Evolutionary conservation across 768 basidiomycete species (phyloP).

Genomic region (Trametes sanguinea): DNA sequence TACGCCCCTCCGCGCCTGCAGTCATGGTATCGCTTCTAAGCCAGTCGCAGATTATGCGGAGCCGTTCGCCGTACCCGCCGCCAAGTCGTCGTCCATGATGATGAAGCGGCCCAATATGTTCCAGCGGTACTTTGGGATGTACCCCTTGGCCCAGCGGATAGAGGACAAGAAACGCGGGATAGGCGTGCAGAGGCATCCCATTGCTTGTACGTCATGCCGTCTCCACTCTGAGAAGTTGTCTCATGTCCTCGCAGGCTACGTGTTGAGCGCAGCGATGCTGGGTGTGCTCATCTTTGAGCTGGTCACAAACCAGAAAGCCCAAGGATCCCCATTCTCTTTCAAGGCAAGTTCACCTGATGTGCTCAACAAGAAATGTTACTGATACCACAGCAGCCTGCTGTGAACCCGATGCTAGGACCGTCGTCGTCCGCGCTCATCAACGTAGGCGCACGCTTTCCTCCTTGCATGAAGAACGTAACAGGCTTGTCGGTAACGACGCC

Average conservation of each 20-base stretch:
- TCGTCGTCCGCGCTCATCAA: slow-evolving; percentile 81
- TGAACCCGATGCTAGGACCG: slow-evolving; percentile 93
- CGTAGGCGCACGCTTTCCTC: slow-evolving; percentile 89
- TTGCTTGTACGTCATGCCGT: slow-evolving; percentile 59
- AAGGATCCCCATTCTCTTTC: slow-evolving; percentile 84
- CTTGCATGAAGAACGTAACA: slow-evolving; percentile 81
- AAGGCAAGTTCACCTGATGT: slow-evolving; percentile 49
- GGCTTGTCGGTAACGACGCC: slow-evolving; percentile 54
- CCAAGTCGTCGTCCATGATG: slow-evolving; percentile 22
- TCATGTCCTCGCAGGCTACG: slow-evolving; percentile 53
- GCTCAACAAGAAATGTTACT: not conserved
- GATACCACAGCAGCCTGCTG: slow-evolving; percentile 53
- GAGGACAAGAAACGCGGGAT: slow-evolving; percentile 86
- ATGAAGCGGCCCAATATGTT: slow-evolving; percentile 20
- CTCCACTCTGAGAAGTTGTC: not conserved
- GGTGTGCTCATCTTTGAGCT: slow-evolving; percentile 84
- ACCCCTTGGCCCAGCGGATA: slow-evolving; percentile 78
- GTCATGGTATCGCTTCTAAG: not conserved
- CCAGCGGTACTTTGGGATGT: slow-evolving; percentile 32
- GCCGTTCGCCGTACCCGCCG: slow-evolving; percentile 38
- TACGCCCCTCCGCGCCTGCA: not conserved
- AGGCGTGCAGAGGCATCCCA: slow-evolving; percentile 76
- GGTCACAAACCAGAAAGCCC: slow-evolving; percentile 68
- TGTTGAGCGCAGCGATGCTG: slow-evolving; percentile 65
- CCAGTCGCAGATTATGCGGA: slow-evolving; percentile 64